A percentile compares a stretch with the other conserved stretches of the same genome.
phyloP scores from a whole-genome alignment of 202 grass and related monocot genomes.

The Panicum virgatum region DNA sequence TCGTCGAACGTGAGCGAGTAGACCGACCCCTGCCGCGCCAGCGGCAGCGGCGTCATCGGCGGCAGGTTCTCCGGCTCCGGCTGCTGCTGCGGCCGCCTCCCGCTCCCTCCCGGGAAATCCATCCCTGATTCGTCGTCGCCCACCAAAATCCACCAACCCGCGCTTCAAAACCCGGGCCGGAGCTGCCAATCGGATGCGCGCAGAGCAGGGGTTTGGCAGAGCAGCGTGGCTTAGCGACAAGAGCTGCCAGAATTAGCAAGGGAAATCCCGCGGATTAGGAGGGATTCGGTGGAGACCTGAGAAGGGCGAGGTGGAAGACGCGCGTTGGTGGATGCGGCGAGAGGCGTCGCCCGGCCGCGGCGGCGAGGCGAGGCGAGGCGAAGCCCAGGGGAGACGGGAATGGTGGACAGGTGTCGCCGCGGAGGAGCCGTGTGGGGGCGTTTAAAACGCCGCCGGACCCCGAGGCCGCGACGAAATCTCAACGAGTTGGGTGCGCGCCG shows the following conservation, averaged over 20 bases:
- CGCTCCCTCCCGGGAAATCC: slow-evolving; percentile 40
- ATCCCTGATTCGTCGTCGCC: slow-evolving; percentile 1
- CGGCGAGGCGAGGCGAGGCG: slow-evolving; percentile 22
- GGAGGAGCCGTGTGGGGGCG: slow-evolving; percentile 16
- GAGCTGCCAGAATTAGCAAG: slow-evolving; percentile 23
- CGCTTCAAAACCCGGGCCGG: not conserved
- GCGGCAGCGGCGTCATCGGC: slow-evolving; percentile 66
- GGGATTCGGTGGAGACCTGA: not conserved
- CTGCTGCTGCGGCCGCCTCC: slow-evolving; percentile 13
- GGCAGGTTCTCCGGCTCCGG: slow-evolving; percentile 29
- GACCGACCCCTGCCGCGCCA: slow-evolving; percentile 73
- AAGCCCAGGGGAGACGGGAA: not conserved
- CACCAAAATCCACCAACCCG: not conserved
- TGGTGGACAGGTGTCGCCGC: slow-evolving; percentile 48
- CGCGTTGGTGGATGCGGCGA: slow-evolving; percentile 33
- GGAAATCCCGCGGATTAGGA: not conserved
- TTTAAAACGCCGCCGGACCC: slow-evolving; percentile 23
- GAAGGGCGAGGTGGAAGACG: slow-evolving; percentile 30
- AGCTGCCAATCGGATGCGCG: not conserved
- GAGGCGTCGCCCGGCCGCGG: slow-evolving; percentile 20
- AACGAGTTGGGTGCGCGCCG: slow-evolving; percentile 38
- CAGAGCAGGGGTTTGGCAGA: slow-evolving; percentile 27
- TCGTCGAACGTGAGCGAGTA: slow-evolving; percentile 94
- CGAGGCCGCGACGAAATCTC: slow-evolving; percentile 24
- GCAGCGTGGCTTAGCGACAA: not conserved